Percentiles rank a stretch among this genome's conserved stretches.
phyloP scores from a whole-genome alignment of 2,329 filamentous ascomycete species.

The Claviceps paspali region DNA sequence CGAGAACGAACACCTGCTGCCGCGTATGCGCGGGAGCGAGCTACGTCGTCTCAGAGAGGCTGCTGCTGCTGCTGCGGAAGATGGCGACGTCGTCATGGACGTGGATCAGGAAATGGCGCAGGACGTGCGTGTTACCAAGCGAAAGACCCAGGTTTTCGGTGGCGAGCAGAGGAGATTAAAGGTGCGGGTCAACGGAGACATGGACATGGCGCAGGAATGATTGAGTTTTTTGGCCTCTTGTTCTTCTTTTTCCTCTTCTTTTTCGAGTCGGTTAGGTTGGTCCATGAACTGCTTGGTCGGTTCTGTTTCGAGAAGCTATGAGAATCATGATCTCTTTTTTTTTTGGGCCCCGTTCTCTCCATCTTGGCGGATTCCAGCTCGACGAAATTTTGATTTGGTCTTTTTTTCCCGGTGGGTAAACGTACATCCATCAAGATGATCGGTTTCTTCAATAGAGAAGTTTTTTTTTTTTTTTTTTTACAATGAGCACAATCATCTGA shows the following conservation, averaged over 20 bases:
- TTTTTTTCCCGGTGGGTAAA: neutral
- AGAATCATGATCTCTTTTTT: neutral
- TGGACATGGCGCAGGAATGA: slow-evolving; percentile 15
- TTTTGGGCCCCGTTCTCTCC: too few species aligned
- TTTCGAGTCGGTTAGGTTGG: too few species aligned
- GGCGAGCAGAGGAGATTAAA: slow-evolving; percentile 25
- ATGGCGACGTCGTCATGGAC: slow-evolving; percentile 32
- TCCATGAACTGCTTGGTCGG: too few species aligned
- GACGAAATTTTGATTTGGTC: too few species aligned
- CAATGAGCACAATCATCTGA: too few species aligned
- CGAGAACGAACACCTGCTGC: slow-evolving; percentile 84
- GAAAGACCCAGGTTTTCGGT: slow-evolving; percentile 25
- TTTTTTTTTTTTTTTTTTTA: neutral
- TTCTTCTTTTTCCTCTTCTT: neutral
- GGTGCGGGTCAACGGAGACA: slow-evolving; percentile 20
- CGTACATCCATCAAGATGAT: neutral
- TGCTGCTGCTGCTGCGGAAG: slow-evolving; percentile 29
- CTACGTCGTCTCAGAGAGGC: slow-evolving; percentile 42
- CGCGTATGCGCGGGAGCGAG: slow-evolving; percentile 51
- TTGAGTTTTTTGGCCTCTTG: slow-evolving; percentile 5
- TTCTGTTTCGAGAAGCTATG: neutral
- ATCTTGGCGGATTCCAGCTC: too few species aligned
- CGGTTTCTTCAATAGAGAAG: neutral
- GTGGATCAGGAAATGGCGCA: slow-evolving; percentile 18
- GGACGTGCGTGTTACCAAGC: slow-evolving; percentile 10